A percentile compares a stretch with the other conserved stretches of the same genome.
phyloP scores from a whole-genome alignment of 768 basidiomycete genomes.

The Tulasnella sp. region DNA sequence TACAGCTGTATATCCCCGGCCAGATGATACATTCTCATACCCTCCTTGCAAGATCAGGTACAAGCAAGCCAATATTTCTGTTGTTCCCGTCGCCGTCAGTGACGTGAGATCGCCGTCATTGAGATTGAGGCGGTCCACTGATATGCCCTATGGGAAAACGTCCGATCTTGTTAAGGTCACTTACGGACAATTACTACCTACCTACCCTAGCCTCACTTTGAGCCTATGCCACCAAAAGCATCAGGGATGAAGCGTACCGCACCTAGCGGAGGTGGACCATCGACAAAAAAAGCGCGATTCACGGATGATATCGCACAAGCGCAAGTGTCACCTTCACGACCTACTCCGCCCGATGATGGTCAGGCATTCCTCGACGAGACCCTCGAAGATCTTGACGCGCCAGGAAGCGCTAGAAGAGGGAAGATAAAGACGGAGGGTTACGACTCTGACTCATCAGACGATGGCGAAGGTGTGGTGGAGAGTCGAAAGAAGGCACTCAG shows the following conservation, averaged over 20 bases:
- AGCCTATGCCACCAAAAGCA: background rate
- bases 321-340: background rate
- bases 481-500: slow-evolving; percentile 48
- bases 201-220: background rate
- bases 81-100: too few species aligned
- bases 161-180: too few species aligned
- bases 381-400: slow-evolving; percentile 21
- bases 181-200: background rate
- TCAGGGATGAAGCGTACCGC: background rate
- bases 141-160: too few species aligned
- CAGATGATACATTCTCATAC: too few species aligned
- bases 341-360: background rate
- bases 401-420: slow-evolving; percentile 44
- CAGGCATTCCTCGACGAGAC: slow-evolving; percentile 9
- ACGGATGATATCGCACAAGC: too few species aligned
- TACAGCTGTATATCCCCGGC: too few species aligned
- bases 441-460: slow-evolving; percentile 88
- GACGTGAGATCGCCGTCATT: too few species aligned
- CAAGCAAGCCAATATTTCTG: too few species aligned
- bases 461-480: slow-evolving; percentile 86
- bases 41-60: too few species aligned
- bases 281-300: background rate
- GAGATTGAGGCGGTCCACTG: too few species aligned
- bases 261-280: background rate
- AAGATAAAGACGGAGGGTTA: slow-evolving; percentile 79